Evolutionary conservation across 1,284 basidiomycete genomes (phyloP), one percentile per base, ranked within the genome.

Genomic region (Trichosporon sp.): DNA sequence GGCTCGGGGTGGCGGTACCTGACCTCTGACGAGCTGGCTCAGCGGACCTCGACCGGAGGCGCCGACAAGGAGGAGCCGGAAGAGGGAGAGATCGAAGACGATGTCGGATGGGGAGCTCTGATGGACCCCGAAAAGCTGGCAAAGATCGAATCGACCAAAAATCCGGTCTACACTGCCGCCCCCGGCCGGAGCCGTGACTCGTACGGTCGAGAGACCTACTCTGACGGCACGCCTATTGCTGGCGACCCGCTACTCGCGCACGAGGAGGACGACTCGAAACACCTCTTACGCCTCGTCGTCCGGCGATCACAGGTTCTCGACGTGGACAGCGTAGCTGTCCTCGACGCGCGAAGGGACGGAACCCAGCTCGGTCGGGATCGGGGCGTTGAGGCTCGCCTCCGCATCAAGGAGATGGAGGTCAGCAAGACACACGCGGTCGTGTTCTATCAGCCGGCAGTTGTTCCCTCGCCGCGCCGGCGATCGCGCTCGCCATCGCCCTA

Each of bases 361-460:
- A 69, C 78, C 31, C 72, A 77, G 32, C 27, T 81, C 5, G 79
- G 77, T 3, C 70, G 79, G 23, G 79, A 81, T 66, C 64, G 76
- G 31, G 72, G 71, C 6, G 73, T 67, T 6, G 61, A 63, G 9
- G 69, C 77, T 0, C 71, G 78, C 33, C 21, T 81, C 3, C 63
- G 79, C 34, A 59, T 80, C 23, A 73, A 73, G 56, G 79, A 80
- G 69, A 78, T 81, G 78, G 72, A 74, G 57, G 78, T 78, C 9
- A 78, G 77, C 69, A 79, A 80, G 63, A 73, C 74, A 14, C 79
- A 81, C 60, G 75, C 77, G 14, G 65, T 76, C 11, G 61, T 81
- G 3, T 81, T 54, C 25, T 54, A 54, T 16, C 27, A 25, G 46
- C 5, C 25, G 9, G 14, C 7, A 2, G 25, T 19, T 29, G 8